A percentile compares a stretch with the other conserved stretches of the same genome.
Conservation (phyloP, 1,139 yeast genomes). For the Candida sp. region DNA sequence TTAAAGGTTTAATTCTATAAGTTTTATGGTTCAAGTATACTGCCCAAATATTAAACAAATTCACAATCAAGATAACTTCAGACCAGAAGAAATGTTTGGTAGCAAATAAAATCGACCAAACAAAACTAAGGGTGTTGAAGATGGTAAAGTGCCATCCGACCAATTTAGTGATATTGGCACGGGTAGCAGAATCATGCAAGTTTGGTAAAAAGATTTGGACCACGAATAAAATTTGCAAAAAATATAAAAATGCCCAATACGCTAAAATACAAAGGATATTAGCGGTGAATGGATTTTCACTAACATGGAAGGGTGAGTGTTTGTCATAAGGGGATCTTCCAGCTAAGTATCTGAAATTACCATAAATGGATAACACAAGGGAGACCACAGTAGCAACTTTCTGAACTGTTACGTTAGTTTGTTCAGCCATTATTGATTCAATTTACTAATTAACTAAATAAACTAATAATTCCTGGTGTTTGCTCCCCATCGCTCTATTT, state of each 20-base stretch:
- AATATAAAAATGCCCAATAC: conserved; percentile 56
- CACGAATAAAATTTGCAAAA: conserved; percentile 54
- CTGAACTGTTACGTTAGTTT: conserved; percentile 14
- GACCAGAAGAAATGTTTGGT: conserved; percentile 51
- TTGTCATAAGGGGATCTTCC: conserved; percentile 44
- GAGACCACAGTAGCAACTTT: conserved; percentile 49
- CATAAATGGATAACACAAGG: conserved; percentile 50
- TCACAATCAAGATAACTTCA: conserved; percentile 54
- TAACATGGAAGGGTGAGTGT: conserved; percentile 43
- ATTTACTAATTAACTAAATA: too few relatives aligned
- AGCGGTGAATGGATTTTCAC: conserved; percentile 67
- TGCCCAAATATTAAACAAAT: conserved; percentile 54
- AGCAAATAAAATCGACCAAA: conserved; percentile 63
- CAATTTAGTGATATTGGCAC: conserved; percentile 22
- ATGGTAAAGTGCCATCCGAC: conserved; percentile 61
- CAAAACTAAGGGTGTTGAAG: conserved; percentile 56
- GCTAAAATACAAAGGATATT: conserved; percentile 48
- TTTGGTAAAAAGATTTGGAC: conserved; percentile 48
- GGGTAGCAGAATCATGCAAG: conserved; percentile 20
- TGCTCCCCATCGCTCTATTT: background rate
- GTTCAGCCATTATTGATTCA: background rate
- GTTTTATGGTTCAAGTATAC: conserved; percentile 63
- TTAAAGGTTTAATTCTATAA: conserved; percentile 48
- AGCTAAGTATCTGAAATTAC: conserved; percentile 50
- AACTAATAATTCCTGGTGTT: too few relatives aligned